Conservation (phyloP, 2,329 filamentous ascomycete genomes). For the Geosmithia putterillii region DNA sequence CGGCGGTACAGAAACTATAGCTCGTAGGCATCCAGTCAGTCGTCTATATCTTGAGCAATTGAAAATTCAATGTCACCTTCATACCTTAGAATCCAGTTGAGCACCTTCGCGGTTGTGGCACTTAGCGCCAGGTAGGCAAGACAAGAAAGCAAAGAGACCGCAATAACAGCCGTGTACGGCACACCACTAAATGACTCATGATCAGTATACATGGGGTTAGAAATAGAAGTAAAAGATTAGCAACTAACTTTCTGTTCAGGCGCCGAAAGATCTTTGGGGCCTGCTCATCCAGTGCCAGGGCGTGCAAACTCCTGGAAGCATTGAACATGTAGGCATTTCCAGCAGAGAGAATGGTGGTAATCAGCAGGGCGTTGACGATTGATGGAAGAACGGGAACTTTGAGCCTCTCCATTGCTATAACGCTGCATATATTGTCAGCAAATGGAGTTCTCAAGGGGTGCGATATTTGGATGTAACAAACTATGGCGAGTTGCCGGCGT, state of each 20-base stretch:
- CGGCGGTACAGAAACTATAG: constrained; percentile 1
- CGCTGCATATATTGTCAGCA: background rate
- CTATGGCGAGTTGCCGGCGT: constrained; percentile 13
- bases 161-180: background rate
- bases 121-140: constrained; percentile 1
- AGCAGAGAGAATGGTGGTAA: constrained; percentile 27
- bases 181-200: constrained; percentile 2
- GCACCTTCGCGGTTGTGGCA: background rate
- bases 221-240: background rate
- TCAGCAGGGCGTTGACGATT: constrained; percentile 25
- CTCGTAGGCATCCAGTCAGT: background rate
- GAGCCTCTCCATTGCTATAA: constrained; percentile 24
- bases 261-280: constrained; percentile 4
- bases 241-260: background rate
- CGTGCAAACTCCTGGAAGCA: constrained; percentile 7
- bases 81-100: constrained; percentile 3
- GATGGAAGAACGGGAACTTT: constrained; percentile 22
- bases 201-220: too few relatives aligned
- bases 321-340: constrained; percentile 25
- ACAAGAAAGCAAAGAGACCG: background rate
- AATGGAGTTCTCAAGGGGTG: too few relatives aligned
- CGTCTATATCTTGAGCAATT: background rate
- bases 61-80: background rate
- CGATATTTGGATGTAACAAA: background rate
- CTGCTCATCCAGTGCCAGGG: constrained; percentile 4